Percentiles rank a stretch among this genome's conserved stretches.
Conservation (phyloP, 176 grass and related monocot genomes). For the Oryza rufipogon region DNA sequence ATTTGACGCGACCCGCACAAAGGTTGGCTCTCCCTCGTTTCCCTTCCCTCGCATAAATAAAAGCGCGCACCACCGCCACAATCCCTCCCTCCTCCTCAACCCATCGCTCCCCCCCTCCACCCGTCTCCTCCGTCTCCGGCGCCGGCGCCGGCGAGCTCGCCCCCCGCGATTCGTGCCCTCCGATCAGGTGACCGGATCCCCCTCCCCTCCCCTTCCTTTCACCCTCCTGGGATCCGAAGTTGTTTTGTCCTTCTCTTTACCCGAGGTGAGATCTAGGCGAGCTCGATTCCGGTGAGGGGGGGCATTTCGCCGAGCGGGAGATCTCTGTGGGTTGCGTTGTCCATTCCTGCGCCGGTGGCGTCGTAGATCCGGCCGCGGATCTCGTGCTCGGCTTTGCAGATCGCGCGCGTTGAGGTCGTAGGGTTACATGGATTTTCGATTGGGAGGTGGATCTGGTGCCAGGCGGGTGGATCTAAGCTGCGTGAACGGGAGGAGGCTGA, state of each 20-base stretch:
- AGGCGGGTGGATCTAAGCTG: conserved; percentile 35
- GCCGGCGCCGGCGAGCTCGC: conserved; percentile 37
- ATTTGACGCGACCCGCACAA: conserved; percentile 47
- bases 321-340: not conserved
- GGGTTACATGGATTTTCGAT: conserved; percentile 18
- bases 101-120: conserved; percentile 9
- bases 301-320: not conserved
- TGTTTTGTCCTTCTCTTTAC: no score
- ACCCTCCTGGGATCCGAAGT: no score
- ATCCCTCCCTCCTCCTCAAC: not conserved
- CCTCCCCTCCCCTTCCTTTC: not conserved
- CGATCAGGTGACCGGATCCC: conserved; percentile 25
- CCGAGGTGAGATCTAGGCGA: conserved; percentile 12
- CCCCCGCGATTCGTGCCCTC: conserved; percentile 26
- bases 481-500: not conserved
- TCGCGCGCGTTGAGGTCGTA: not conserved
- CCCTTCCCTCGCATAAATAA: conserved; percentile 24
- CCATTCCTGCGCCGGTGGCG: no score
- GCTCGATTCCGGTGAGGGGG: not conserved
- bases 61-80: conserved; percentile 29
- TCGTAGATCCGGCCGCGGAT: conserved; percentile 19
- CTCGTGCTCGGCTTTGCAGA: not conserved
- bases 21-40: not conserved
- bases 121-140: conserved; percentile 37
- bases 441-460: conserved; percentile 33